These are phyloP conservation scores for Hypoxylon cercidicola DNA, from an alignment of 495 filamentous ascomycete genomes.

Conservation along the genomic window DNA sequence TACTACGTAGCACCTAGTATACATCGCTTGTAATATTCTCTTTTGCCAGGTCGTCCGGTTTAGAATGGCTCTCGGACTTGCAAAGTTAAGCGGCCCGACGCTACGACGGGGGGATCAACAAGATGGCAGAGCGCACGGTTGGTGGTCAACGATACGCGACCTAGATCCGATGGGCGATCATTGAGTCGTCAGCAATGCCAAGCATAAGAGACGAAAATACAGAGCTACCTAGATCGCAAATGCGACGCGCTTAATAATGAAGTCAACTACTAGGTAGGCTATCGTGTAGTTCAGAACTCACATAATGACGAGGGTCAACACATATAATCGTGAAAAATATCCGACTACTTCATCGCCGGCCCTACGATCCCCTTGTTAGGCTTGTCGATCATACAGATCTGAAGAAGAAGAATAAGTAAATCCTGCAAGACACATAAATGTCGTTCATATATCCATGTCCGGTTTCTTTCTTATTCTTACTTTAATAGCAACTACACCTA, in stretches of 20 bases:
- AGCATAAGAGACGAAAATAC: slow-evolving; percentile 15
- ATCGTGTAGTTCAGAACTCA: neutral
- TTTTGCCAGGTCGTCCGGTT: slow-evolving; percentile 2
- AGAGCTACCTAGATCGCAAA: slow-evolving; percentile 31
- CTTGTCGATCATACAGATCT: slow-evolving; percentile 25
- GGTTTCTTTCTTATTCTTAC: too few relatives aligned
- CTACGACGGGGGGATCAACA: slow-evolving; percentile 17
- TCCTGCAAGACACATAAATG: slow-evolving; percentile 6
- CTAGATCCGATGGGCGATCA: slow-evolving; percentile 18
- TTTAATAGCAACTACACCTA: neutral
- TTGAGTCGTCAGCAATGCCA: slow-evolving; percentile 18
- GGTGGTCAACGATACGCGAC: slow-evolving; percentile 32
- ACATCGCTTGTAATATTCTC: neutral
- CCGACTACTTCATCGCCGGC: neutral
- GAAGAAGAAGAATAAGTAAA: neutral
- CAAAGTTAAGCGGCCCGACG: slow-evolving; percentile 12
- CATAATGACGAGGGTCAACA: neutral
- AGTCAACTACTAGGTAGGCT: too few relatives aligned
- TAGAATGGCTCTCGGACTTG: slow-evolving; percentile 11
- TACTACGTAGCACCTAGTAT: neutral
- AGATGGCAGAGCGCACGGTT: slow-evolving; percentile 30
- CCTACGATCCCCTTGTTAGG: slow-evolving; percentile 26
- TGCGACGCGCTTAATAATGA: slow-evolving; percentile 26
- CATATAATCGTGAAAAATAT: neutral
- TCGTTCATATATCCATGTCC: too few relatives aligned